These are phyloP conservation scores for Schoenoplectus tabernaemontani DNA, from an alignment of 202 grass and related monocot genomes.

Conservation along the genomic window DNA sequence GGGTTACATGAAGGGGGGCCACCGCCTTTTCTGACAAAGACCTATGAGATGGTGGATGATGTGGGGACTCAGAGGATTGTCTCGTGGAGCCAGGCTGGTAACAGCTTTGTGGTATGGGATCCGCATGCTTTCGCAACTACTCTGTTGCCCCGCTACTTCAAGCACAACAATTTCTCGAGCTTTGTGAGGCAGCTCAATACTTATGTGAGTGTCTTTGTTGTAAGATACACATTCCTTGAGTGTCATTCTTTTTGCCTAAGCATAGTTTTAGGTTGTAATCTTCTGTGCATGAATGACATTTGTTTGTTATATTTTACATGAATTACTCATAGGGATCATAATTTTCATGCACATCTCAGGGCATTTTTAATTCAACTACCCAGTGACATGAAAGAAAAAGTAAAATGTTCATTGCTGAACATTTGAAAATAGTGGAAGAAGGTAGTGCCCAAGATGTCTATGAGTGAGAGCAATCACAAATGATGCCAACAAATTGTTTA, in stretches of 20 bases:
- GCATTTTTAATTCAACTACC: background rate
- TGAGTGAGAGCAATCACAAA: background rate
- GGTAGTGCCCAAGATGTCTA: background rate
- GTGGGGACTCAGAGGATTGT: constrained; percentile 38
- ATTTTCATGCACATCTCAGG: background rate
- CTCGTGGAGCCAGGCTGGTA: constrained; percentile 54
- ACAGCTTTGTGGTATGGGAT: constrained; percentile 90
- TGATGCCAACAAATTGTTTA: background rate
- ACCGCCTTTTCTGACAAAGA: constrained; percentile 82
- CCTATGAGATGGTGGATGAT: constrained; percentile 79
- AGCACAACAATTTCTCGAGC: constrained; percentile 94
- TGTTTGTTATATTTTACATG: background rate
- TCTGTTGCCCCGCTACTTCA: constrained; percentile 68
- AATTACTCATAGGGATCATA: background rate
- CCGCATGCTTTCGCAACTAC: constrained; percentile 55
- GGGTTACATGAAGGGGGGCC: constrained; percentile 64
- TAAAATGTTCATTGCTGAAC: background rate
- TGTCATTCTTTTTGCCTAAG: background rate
- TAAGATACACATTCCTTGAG: background rate
- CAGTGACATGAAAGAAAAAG: background rate
- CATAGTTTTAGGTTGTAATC: background rate
- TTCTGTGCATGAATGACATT: background rate
- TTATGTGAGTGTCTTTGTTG: constrained; percentile 43
- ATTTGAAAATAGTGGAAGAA: background rate
- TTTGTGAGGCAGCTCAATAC: constrained; percentile 95